Percentiles rank a stretch among this genome's conserved stretches.
Conservation (phyloP, 192 early-diverging fungal genomes). For the Entomortierella parvispora region DNA sequence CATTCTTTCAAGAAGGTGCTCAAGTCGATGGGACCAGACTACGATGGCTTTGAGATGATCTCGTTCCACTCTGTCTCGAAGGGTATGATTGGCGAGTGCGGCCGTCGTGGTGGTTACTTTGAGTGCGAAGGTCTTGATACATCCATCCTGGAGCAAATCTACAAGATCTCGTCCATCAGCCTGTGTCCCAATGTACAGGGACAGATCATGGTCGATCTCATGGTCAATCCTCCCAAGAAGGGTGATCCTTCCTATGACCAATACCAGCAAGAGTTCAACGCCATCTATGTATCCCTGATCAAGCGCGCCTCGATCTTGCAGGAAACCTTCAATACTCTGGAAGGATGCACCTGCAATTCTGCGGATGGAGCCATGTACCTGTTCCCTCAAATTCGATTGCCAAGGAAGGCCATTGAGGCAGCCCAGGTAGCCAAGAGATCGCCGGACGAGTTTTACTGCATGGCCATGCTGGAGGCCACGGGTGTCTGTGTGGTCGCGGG, state of each 20-base stretch:
- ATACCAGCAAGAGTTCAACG: slow-evolving; percentile 76
- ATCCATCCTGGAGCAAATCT: slow-evolving; percentile 81
- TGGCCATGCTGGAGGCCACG: slow-evolving; percentile 92
- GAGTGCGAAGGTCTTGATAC: slow-evolving; percentile 88
- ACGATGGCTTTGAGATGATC: slow-evolving; percentile 84
- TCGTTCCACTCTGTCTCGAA: slow-evolving; percentile 98
- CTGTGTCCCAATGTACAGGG: slow-evolving; percentile 96
- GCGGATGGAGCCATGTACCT: slow-evolving; percentile 98
- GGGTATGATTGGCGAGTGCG: slow-evolving; percentile 99
- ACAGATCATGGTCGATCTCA: slow-evolving; percentile 94
- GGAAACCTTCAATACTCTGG: slow-evolving; percentile 80
- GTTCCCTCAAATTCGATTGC: slow-evolving; percentile 85
- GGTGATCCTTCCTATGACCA: slow-evolving; percentile 81
- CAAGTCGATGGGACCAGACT: slow-evolving; percentile 73
- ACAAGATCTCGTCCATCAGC: slow-evolving; percentile 92
- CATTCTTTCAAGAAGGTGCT: slow-evolving; percentile 97
- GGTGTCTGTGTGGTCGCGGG: slow-evolving; percentile 97
- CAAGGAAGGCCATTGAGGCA: slow-evolving; percentile 79
- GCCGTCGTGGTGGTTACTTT: slow-evolving; percentile 96
- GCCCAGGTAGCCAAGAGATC: slow-evolving; percentile 71
- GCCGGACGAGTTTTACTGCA: slow-evolving; percentile 90
- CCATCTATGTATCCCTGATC: slow-evolving; percentile 82
- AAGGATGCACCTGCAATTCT: slow-evolving; percentile 85
- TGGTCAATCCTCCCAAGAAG: slow-evolving; percentile 88
- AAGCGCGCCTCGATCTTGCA: slow-evolving; percentile 81